phyloP scores from a whole-genome alignment of 805 yeast genomes.

The Wickerhamomyces silvicola region DNA sequence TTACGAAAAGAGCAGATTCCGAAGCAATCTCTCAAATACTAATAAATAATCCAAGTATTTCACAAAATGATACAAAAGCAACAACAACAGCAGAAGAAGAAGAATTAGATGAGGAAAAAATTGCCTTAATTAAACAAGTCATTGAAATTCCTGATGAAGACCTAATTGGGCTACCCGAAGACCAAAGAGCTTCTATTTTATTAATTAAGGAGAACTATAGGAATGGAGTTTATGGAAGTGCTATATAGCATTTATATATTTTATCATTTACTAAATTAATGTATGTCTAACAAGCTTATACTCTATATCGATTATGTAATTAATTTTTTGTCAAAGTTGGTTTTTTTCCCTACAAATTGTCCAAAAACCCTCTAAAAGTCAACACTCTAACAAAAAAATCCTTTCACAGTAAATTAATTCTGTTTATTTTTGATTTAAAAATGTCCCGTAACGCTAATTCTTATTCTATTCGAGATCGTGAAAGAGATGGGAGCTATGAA shows the following conservation, averaged over 20 bases:
- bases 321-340: too few species aligned
- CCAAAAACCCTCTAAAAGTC: too few species aligned
- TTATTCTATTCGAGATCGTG: conserved; percentile 12
- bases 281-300: too few species aligned
- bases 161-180: conserved; percentile 40
- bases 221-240: conserved; percentile 22
- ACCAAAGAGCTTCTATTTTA: conserved; percentile 32
- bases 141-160: conserved; percentile 47
- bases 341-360: too few species aligned
- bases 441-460: conserved; percentile 16
- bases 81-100: conserved; percentile 2
- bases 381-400: conserved; percentile 14
- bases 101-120: conserved; percentile 31
- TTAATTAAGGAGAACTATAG: conserved; percentile 23
- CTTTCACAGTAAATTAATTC: background rate
- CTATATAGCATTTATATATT: background rate
- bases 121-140: conserved; percentile 44
- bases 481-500: too few species aligned
- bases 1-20: conserved; percentile 6
- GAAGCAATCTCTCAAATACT: conserved; percentile 32
- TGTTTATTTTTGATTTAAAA: background rate
- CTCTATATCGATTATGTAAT: background rate
- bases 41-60: conserved; percentile 4
- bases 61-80: background rate
- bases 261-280: too few species aligned